A percentile compares a stretch with the other conserved stretches of the same genome.
These are phyloP conservation scores for Suillus spraguei DNA, from an alignment of 768 basidiomycete species.

Conservation along the genomic window DNA sequence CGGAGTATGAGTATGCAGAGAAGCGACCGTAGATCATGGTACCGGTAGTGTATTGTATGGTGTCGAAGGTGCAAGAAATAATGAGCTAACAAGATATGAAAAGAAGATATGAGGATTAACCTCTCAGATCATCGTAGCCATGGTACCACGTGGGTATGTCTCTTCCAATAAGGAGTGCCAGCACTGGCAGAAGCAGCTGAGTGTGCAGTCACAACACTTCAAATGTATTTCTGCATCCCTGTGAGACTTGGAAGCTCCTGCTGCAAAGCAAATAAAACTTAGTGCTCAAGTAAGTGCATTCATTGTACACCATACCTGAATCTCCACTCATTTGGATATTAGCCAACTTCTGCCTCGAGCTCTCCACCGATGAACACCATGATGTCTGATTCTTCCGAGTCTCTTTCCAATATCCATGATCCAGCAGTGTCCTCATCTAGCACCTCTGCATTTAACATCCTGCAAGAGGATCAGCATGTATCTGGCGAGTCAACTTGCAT, in stretches of 20 bases:
- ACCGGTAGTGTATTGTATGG: too few species aligned
- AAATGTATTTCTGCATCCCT: background rate
- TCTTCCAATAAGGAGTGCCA: too few species aligned
- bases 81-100: too few species aligned
- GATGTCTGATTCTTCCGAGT: background rate
- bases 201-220: background rate
- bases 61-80: too few species aligned
- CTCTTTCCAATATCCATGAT: background rate
- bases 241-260: background rate
- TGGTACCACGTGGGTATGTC: too few species aligned
- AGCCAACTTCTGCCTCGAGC: background rate
- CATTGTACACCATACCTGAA: background rate
- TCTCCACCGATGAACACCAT: background rate
- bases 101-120: too few species aligned
- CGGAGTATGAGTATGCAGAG: too few species aligned
- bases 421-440: background rate
- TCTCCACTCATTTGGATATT: background rate
- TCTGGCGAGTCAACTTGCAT: too few species aligned
- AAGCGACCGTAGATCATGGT: too few species aligned
- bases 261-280: background rate
- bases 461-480: background rate
- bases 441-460: background rate
- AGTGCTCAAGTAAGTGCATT: background rate
- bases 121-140: too few species aligned
- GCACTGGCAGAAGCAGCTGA: background rate